Conservation (phyloP, 768 basidiomycete genomes). For the Lanmaoa pseudosensibilis region DNA sequence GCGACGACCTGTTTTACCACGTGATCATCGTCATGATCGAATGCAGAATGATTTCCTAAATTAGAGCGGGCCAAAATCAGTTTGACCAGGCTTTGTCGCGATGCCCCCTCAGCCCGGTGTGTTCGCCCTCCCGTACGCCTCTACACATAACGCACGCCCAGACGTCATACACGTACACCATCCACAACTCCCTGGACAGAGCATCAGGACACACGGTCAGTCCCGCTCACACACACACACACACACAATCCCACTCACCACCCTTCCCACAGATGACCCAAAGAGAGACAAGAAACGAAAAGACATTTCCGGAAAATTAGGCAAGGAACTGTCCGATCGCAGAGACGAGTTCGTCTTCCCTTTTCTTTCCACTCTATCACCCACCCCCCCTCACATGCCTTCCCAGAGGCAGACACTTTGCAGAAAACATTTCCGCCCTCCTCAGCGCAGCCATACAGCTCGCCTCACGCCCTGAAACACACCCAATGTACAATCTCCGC, state of each 20-base stretch:
- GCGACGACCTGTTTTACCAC: too few species aligned
- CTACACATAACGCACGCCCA: constrained; percentile 44
- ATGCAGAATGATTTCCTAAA: constrained; percentile 20
- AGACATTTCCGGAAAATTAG: constrained; percentile 67
- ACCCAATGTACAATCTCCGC: constrained; percentile 65
- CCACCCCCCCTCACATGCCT: constrained; percentile 14
- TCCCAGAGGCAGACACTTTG: constrained; percentile 57
- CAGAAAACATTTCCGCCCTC: constrained; percentile 62
- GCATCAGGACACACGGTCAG: constrained; percentile 41
- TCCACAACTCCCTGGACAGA: constrained; percentile 43
- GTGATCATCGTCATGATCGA: constrained; percentile 28
- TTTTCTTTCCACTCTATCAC: constrained; percentile 1
- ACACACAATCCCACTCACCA: constrained; percentile 34
- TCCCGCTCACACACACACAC: background rate
- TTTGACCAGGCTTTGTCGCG: background rate
- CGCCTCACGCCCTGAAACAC: constrained; percentile 64
- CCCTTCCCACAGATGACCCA: constrained; percentile 40
- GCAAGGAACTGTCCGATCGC: constrained; percentile 72
- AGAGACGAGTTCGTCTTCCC: constrained; percentile 65
- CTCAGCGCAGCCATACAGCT: constrained; percentile 60
- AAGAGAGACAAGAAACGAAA: constrained; percentile 68
- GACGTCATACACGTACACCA: constrained; percentile 41
- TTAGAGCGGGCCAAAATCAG: constrained; percentile 16
- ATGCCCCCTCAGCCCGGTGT: constrained; percentile 75
- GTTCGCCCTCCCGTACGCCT: constrained; percentile 59